Evolutionary conservation across 2,329 filamentous ascomycete species (phyloP).

Genomic region (Stagonosporopsis rhizophila): DNA sequence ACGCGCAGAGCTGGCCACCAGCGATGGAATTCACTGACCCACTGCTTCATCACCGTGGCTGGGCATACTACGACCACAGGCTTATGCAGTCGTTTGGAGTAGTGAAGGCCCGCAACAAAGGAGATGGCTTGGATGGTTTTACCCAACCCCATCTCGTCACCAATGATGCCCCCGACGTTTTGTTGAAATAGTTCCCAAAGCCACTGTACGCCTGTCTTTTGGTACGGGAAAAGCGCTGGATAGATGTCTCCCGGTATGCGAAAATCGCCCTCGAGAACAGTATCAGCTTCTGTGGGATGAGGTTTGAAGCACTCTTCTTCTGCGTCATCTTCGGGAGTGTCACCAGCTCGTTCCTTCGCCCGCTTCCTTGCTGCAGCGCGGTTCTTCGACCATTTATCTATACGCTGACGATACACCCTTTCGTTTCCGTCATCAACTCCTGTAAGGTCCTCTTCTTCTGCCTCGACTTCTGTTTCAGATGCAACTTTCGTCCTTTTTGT

Average conservation of each 20-base stretch:
- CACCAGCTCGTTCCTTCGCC: constrained; percentile 47
- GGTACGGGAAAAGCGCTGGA: constrained; percentile 91
- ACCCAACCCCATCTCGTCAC: constrained; percentile 98
- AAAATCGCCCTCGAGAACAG: constrained; percentile 75
- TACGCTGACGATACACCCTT: constrained; percentile 74
- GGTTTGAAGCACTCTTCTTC: constrained; percentile 81
- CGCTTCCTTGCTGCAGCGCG: constrained; percentile 66
- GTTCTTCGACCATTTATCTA: constrained; percentile 76
- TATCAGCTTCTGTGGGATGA: constrained; percentile 81
- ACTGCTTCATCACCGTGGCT: constrained; percentile 93
- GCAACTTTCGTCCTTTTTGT: constrained; percentile 29
- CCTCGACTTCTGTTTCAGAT: constrained; percentile 29
- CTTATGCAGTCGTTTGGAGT: constrained; percentile 82
- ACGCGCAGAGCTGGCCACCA: constrained; percentile 99
- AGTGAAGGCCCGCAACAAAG: constrained; percentile 88
- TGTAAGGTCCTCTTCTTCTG: constrained; percentile 62
- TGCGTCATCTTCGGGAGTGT: constrained; percentile 42
- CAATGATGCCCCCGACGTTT: constrained; percentile 90
- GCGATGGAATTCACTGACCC: constrained; percentile 97
- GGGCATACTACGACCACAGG: constrained; percentile 93
- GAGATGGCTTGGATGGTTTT: constrained; percentile 87
- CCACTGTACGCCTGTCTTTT: constrained; percentile 97
- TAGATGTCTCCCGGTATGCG: constrained; percentile 91
- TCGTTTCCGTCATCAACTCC: constrained; percentile 90
- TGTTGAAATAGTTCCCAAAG: constrained; percentile 90